Base-by-base conservation (phyloP, 2,329 filamentous ascomycete species). In the Fusarium irregulare region DNA sequence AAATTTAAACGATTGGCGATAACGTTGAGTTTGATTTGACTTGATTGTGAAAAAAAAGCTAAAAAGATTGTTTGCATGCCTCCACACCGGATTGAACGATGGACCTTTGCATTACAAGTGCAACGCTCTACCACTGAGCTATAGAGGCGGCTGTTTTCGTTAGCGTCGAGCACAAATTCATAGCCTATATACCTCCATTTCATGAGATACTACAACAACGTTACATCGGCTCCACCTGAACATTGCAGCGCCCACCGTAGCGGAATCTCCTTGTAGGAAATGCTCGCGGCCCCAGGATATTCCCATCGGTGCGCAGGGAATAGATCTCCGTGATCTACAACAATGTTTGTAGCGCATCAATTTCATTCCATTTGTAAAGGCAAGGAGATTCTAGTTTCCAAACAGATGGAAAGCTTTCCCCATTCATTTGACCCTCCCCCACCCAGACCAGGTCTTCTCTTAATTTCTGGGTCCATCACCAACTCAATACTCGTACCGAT, bases 21-120 rank as follows among this genome's bases (percentile, higher is more conserved):
- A 28, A 28, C 5, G 11, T 28, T 28, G 11, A 12, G 27, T 21
- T 21, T 21, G 21, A 21, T 21, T 21, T 21, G 21, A 23, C 21
- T 23, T 23, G 21, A 23, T 23, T 23, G 21, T 23, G 21, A 23
- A 23, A 23, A 23, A 23, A 23, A 23, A 23, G 21, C 21, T 5
- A 23, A 23, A 23, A 23, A 23, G 6, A 23, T 23, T 23, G 0
- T 20, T 23, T 14, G 2, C 3, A 37, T 66, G 63, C 63, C 63
- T 66, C 63, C 61, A 66, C 63, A 66, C 63, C 48, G 63, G 63
- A 66, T 66, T 66, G 63, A 66, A 66, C 63, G 48, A 66, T 66
- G 63, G 63, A 66, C 63, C 63, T 66, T 66, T 30, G 63, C 63
- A 66, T 66, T 66, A 66, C 63, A 65, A 66, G 63, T 66, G 63